Conservation (phyloP, 345 rosid genomes). For the Capsella bursapastoris region DNA sequence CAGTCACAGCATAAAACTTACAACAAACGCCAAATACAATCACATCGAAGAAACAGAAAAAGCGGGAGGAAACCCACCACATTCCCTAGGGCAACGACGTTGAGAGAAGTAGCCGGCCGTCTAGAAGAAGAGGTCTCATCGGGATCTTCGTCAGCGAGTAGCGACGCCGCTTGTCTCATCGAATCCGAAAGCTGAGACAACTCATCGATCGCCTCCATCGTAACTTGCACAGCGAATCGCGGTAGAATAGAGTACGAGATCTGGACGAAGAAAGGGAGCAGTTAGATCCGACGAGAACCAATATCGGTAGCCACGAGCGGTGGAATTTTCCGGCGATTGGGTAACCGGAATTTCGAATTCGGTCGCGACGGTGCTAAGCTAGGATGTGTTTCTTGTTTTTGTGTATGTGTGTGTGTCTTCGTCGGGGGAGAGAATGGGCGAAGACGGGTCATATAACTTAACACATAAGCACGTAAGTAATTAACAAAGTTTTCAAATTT, state of each 20-base stretch:
- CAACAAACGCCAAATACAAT: neutral
- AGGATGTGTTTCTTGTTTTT: conserved; percentile 6
- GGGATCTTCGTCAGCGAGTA: conserved; percentile 92
- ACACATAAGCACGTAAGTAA: conserved; percentile 29
- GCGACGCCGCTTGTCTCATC: conserved; percentile 75
- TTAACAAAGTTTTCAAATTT: conserved; percentile 26
- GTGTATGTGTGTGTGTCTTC: conserved; percentile 19
- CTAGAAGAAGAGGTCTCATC: conserved; percentile 71
- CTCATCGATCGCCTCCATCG: conserved; percentile 96
- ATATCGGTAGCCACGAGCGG: neutral
- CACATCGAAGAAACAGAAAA: neutral
- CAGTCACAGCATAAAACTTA: neutral
- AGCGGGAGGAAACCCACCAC: conserved; percentile 65
- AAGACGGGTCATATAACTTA: conserved; percentile 27
- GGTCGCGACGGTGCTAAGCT: conserved; percentile 39
- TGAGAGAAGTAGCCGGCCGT: conserved; percentile 75
- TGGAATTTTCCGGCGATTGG: conserved; percentile 14
- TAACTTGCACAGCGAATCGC: conserved; percentile 24
- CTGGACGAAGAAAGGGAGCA: conserved; percentile 26
- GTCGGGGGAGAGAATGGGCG: conserved; percentile 22
- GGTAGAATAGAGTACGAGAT: conserved; percentile 34
- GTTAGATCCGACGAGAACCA: conserved; percentile 26
- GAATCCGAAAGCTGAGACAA: conserved; percentile 75
- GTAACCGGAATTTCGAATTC: conserved; percentile 24
- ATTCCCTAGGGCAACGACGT: conserved; percentile 90